A percentile compares a stretch with the other conserved stretches of the same genome.
Conservation (phyloP, 2,329 filamentous ascomycete species). For the Calycina marina region DNA sequence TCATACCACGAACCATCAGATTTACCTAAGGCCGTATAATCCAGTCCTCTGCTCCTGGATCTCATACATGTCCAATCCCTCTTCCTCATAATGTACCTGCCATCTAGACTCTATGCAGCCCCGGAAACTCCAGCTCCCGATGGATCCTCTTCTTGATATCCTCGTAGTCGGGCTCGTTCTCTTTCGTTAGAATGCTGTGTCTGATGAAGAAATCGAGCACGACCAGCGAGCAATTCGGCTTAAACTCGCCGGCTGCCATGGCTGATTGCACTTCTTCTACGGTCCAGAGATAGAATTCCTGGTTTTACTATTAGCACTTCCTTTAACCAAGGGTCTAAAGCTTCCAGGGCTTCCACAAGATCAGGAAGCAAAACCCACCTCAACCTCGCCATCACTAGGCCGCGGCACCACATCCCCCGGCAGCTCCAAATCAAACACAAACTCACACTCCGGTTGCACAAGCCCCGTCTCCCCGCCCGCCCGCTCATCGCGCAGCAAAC, state of each 20-base stretch:
- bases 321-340: too few relatives aligned
- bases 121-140: constrained; percentile 68
- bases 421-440: constrained; percentile 78
- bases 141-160: constrained; percentile 66
- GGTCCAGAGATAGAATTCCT: constrained; percentile 61
- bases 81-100: too few relatives aligned
- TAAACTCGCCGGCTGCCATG: constrained; percentile 63
- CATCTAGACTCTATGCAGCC: constrained; percentile 32
- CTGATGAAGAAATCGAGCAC: constrained; percentile 83
- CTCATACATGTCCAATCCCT: too few relatives aligned
- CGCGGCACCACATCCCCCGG: constrained; percentile 50
- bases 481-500: constrained; percentile 60
- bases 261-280: constrained; percentile 62
- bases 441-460: constrained; percentile 83
- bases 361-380: too few relatives aligned
- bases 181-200: constrained; percentile 63
- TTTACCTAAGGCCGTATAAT: too few relatives aligned
- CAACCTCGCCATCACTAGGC: constrained; percentile 81
- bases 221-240: constrained; percentile 80
- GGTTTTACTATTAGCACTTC: too few relatives aligned
- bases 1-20: too few relatives aligned
- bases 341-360: too few relatives aligned
- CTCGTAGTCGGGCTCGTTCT: constrained; percentile 65
- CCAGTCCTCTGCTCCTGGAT: too few relatives aligned
- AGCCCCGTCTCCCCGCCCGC: constrained; percentile 70